A percentile compares a stretch with the other conserved stretches of the same genome.
phyloP scores from a whole-genome alignment of 1,139 yeast genomes.

The Spathaspora sp. region DNA sequence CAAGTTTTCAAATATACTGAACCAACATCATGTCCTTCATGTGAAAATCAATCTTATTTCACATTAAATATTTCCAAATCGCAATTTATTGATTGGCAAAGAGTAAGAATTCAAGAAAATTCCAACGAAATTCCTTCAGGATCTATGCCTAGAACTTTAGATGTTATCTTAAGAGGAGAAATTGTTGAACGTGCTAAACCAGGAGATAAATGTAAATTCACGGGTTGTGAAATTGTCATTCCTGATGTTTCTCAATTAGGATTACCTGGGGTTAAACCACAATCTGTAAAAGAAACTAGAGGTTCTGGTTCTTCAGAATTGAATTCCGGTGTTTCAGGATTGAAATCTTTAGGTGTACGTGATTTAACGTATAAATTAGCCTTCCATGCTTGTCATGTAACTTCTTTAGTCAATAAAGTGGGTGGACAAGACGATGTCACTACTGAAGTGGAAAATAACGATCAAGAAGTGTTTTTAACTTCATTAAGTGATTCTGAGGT shows the following conservation, averaged over 20 bases:
- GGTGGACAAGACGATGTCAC: conserved; percentile 30
- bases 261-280: conserved; percentile 94
- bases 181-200: conserved; percentile 96
- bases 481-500: conserved; percentile 83
- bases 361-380: conserved; percentile 92
- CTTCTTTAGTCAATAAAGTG: conserved; percentile 53
- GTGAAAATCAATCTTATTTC: conserved; percentile 88
- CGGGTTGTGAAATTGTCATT: conserved; percentile 93
- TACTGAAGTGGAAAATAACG: conserved; percentile 40
- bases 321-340: conserved; percentile 82
- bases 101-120: conserved; percentile 92
- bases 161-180: conserved; percentile 90
- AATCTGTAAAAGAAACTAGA: conserved; percentile 68
- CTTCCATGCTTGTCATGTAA: conserved; percentile 86
- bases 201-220: conserved; percentile 92
- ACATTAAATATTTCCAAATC: conserved; percentile 80
- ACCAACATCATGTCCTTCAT: conserved; percentile 89
- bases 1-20: conserved; percentile 94
- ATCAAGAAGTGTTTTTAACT: conserved; percentile 78
- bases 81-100: conserved; percentile 95
- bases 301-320: conserved; percentile 61
- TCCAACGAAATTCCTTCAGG: conserved; percentile 97
- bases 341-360: conserved; percentile 86
- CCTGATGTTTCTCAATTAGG: conserved; percentile 96
- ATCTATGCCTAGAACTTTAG: conserved; percentile 97